phyloP scores from a whole-genome alignment of 495 filamentous ascomycete genomes.

The Podospora anserina region DNA sequence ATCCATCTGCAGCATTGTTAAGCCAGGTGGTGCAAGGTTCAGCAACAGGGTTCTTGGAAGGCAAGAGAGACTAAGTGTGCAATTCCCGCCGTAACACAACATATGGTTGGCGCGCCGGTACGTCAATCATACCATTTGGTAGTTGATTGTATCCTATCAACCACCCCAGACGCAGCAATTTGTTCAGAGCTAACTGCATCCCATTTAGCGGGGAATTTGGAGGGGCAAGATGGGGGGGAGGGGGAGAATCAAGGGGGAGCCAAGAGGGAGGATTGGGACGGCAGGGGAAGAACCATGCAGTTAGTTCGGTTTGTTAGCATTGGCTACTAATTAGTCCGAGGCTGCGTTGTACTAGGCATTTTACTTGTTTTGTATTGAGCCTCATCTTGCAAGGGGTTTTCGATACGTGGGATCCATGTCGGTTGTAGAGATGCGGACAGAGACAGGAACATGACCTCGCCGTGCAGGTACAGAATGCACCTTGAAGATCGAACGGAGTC shows the following conservation, averaged over 20 bases:
- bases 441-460: no score
- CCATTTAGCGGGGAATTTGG: neutral
- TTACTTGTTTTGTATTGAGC: no score
- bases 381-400: no score
- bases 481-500: no score
- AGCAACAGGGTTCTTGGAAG: constrained; percentile 2
- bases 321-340: neutral
- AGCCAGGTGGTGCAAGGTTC: neutral
- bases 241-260: no score
- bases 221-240: no score
- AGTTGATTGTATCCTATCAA: neutral
- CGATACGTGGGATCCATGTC: no score
- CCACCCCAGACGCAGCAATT: neutral
- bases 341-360: neutral
- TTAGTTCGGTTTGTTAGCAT: neutral
- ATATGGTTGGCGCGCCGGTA: neutral
- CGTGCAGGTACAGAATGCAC: no score
- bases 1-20: neutral
- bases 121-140: neutral
- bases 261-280: neutral
- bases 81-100: neutral
- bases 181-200: neutral
- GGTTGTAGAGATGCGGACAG: no score
- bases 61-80: neutral
- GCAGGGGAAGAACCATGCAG: neutral